Evolutionary conservation across 345 rosid genomes (phyloP).

Genomic region (Linum usitatissimum): DNA sequence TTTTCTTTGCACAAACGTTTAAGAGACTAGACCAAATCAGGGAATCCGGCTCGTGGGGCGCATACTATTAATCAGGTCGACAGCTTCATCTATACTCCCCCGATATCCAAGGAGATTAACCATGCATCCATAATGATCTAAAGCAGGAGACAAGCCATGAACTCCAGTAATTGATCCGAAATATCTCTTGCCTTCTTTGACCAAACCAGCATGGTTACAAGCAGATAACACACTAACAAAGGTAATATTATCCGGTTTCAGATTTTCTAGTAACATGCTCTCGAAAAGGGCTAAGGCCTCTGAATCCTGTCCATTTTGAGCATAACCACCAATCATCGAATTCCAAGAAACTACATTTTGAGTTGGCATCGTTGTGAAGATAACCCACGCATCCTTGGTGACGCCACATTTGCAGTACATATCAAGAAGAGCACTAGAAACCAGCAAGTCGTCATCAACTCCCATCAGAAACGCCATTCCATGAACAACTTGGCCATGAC

Average conservation of each 20-base stretch:
- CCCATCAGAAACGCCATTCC: constrained; percentile 38
- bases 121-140: constrained; percentile 46
- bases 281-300: constrained; percentile 41
- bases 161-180: constrained; percentile 36
- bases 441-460: constrained; percentile 33
- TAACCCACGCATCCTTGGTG: constrained; percentile 27
- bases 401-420: constrained; percentile 56
- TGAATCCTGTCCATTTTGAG: constrained; percentile 43
- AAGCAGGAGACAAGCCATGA: constrained; percentile 29
- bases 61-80: constrained; percentile 30
- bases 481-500: constrained; percentile 40
- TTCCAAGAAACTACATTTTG: constrained; percentile 48
- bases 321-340: constrained; percentile 44
- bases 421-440: constrained; percentile 43
- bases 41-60: constrained; percentile 37
- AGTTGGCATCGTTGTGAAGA: constrained; percentile 31
- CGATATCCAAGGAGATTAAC: constrained; percentile 46
- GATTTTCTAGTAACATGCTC: constrained; percentile 31
- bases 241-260: constrained; percentile 40
- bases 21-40: constrained; percentile 45
- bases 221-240: constrained; percentile 50
- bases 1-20: constrained; percentile 32
- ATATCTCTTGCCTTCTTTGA: constrained; percentile 36
- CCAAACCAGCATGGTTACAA: constrained; percentile 41
- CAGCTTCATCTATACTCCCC: constrained; percentile 33